phyloP scores from a whole-genome alignment of 805 yeast species.

The Kodamaea fukazawae region DNA sequence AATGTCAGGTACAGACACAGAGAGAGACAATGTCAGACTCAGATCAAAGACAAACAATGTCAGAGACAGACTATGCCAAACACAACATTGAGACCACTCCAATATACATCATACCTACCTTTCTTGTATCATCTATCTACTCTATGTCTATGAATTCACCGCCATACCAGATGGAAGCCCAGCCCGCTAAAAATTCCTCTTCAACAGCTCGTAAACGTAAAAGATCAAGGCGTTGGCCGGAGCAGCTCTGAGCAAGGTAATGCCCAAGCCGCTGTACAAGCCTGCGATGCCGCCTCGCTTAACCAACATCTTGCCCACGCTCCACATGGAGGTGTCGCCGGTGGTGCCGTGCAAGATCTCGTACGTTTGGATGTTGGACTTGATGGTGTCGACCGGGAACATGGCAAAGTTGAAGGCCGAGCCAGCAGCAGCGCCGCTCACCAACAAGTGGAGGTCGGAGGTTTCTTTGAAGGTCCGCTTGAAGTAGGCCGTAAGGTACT shows the following conservation, averaged over 20 bases:
- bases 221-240: constrained; percentile 92
- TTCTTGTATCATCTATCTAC: too few relatives aligned
- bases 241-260: constrained; percentile 75
- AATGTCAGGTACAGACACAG: too few relatives aligned
- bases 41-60: too few relatives aligned
- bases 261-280: constrained; percentile 81
- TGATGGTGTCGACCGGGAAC: constrained; percentile 89
- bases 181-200: constrained; percentile 19
- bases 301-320: constrained; percentile 5
- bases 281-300: constrained; percentile 61
- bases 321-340: background rate
- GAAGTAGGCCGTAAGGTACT: constrained; percentile 44
- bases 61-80: too few relatives aligned
- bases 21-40: too few relatives aligned
- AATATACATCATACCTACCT: too few relatives aligned
- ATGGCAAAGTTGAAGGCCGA: constrained; percentile 72
- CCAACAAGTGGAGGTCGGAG: constrained; percentile 50
- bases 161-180: too few relatives aligned
- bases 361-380: constrained; percentile 77
- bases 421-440: constrained; percentile 88
- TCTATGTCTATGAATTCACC: too few relatives aligned
- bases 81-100: too few relatives aligned
- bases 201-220: constrained; percentile 68
- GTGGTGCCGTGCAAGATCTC: constrained; percentile 22
- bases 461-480: constrained; percentile 21